Base-by-base conservation (phyloP, 768 basidiomycete genomes). In the Phanerochaete carnosa region DNA sequence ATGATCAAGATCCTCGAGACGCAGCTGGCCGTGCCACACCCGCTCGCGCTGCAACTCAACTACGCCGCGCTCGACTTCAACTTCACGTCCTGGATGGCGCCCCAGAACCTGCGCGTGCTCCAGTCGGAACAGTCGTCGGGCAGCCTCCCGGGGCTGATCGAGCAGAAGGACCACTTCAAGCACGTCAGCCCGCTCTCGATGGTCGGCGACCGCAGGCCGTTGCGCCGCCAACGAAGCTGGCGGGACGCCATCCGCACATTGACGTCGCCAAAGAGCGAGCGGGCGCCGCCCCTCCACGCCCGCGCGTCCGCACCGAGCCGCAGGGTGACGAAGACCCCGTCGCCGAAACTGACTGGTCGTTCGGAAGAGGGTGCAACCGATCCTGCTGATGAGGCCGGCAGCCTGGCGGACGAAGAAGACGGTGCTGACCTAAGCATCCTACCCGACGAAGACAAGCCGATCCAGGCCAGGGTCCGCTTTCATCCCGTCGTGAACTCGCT, bases 41-140 rank as follows among this genome's bases (percentile, higher is more conserved):
- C 97, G 1, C 75, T 89, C 39, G 90, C 91, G 1, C 79, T 98
- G 60, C 87, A 97, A 29, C 83, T 96, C 57, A 93, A 86, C 65
- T 99, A 98, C 73, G 85, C 95, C 0, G 91, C 90, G 26, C 82
- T 98, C 47, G 95, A 98, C 73, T 98, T 99, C 78, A 98, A 98
- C 72, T 98, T 96, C 69, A 94, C 94, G 0, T 96, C 95, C 23
- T 98, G 96, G 96, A 94, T 95, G 93, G 83, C 90, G 0, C 86
- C 87, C 9, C 83, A 83, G 22, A 87, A 98, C 72, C 79, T 98
- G 58, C 87, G 85, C 4, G 89, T 96, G 29, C 79, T 98, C 15
- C 84, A 90, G 56, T 84, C 89, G 2, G 95, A 98, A 71, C 92
- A 94, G 69, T 94, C 94, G 1, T 87, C 90, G 15, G 85, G 89